Conservation (phyloP, 2,329 filamentous ascomycete species). For the Diaporthe batatas region DNA sequence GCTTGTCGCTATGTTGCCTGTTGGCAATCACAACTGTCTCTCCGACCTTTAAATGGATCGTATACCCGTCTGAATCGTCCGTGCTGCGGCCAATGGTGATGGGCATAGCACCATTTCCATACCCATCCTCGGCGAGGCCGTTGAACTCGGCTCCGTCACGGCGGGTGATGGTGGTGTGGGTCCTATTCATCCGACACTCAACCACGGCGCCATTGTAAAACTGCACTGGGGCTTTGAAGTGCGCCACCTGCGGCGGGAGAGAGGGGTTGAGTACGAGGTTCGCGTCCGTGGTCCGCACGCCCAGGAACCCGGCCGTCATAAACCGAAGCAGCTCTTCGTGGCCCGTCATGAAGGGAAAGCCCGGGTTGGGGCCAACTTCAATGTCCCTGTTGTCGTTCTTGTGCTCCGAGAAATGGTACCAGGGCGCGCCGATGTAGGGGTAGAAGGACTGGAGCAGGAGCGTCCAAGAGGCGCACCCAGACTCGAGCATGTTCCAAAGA, state of each 20-base stretch:
- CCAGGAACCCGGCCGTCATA: not conserved
- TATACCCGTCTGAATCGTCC: not conserved
- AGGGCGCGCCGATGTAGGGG: not conserved
- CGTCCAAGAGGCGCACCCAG: not conserved
- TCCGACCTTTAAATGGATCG: not conserved
- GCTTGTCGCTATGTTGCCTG: not conserved
- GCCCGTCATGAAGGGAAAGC: not conserved
- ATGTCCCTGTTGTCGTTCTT: not conserved
- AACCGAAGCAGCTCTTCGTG: not conserved
- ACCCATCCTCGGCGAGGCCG: not conserved
- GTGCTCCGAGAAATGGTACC: not conserved
- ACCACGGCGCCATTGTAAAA: conserved; percentile 4
- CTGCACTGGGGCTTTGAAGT: not conserved
- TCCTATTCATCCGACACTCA: not conserved
- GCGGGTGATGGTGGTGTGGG: not conserved
- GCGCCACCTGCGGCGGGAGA: not conserved
- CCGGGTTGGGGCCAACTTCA: not conserved
- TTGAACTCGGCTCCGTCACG: not conserved
- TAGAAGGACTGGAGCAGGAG: not conserved
- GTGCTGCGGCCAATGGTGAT: not conserved
- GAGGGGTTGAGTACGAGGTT: not conserved
- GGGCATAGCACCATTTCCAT: not conserved
- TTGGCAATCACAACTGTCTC: not conserved
- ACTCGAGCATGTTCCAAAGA: too few species aligned
- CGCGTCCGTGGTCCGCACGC: not conserved